Conservation (phyloP, 2,329 filamentous ascomycete genomes). For the Aspergillus ustus region DNA sequence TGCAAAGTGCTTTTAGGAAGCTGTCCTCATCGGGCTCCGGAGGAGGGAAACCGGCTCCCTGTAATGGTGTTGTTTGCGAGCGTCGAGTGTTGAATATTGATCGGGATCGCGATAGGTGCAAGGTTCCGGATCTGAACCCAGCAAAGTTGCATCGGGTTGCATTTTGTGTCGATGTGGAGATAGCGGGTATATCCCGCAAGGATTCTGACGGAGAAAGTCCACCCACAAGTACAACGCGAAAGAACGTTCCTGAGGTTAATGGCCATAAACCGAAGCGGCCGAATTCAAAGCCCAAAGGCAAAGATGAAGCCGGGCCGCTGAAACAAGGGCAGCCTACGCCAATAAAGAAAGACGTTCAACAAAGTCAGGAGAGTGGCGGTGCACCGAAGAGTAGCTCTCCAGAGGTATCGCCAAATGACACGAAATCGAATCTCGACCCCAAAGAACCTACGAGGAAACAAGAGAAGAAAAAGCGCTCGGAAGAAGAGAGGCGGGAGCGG, state of each 20-base stretch:
- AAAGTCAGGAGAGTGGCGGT: conserved; percentile 32
- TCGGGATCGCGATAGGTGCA: conserved; percentile 75
- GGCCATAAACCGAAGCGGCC: conserved; percentile 39
- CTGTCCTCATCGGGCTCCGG: conserved; percentile 70
- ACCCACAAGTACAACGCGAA: conserved; percentile 37
- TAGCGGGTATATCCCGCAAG: conserved; percentile 84
- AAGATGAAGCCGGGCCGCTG: conserved; percentile 73
- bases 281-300: conserved; percentile 66
- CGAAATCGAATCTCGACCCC: conserved; percentile 32
- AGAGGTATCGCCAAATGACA: conserved; percentile 31
- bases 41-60: conserved; percentile 56
- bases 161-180: conserved; percentile 97
- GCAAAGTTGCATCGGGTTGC: conserved; percentile 84
- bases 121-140: conserved; percentile 76
- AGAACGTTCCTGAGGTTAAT: conserved; percentile 30
- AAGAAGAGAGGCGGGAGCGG: conserved; percentile 87
- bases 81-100: conserved; percentile 86
- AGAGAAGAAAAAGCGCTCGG: conserved; percentile 94
- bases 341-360: conserved; percentile 60
- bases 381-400: conserved; percentile 17
- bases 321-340: conserved; percentile 66
- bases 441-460: conserved; percentile 71
- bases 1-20: conserved; percentile 80
- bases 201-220: conserved; percentile 60
- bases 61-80: conserved; percentile 74